phyloP scores from a whole-genome alignment of 139 green algal genomes.

The Chlamydomonas incerta region DNA sequence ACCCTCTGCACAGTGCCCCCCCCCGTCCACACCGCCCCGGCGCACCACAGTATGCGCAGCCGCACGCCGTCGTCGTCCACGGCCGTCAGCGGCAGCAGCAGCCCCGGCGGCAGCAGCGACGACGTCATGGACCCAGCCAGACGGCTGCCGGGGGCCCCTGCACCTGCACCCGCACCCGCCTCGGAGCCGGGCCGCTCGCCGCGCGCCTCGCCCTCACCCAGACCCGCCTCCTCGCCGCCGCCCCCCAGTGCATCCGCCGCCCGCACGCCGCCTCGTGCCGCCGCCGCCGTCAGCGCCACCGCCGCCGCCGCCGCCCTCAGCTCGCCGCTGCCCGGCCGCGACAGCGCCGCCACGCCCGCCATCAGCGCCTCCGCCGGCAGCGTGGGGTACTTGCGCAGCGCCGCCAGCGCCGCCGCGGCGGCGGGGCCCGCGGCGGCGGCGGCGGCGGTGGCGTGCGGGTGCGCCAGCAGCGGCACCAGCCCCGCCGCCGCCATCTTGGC shows the following conservation, averaged over 20 bases:
- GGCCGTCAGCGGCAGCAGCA: neutral
- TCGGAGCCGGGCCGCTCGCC: neutral
- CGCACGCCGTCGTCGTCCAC: constrained; percentile 32
- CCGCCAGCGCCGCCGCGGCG: neutral
- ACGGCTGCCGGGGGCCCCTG: no score
- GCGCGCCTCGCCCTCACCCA: no score
- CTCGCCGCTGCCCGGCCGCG: constrained; percentile 6
- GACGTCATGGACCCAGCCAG: no score
- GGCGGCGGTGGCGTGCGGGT: no score
- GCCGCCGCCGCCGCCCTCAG: neutral
- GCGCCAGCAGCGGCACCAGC: neutral
- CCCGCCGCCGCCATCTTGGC: constrained; percentile 10
- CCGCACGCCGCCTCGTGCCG: neutral
- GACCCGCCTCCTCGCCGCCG: neutral
- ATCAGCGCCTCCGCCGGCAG: constrained; percentile 9
- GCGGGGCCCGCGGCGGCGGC: neutral
- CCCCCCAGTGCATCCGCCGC: neutral
- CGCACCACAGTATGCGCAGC: constrained; percentile 30
- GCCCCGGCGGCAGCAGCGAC: no score
- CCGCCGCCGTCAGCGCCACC: neutral
- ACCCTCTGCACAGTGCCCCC: no score
- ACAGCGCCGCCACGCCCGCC: constrained; percentile 4
- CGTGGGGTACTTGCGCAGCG: constrained; percentile 22
- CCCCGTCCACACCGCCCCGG: neutral
- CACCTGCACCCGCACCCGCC: no score